These are phyloP conservation scores for Lanmaoa rubissima DNA, from an alignment of 768 basidiomycete genomes.

Conservation along the genomic window DNA sequence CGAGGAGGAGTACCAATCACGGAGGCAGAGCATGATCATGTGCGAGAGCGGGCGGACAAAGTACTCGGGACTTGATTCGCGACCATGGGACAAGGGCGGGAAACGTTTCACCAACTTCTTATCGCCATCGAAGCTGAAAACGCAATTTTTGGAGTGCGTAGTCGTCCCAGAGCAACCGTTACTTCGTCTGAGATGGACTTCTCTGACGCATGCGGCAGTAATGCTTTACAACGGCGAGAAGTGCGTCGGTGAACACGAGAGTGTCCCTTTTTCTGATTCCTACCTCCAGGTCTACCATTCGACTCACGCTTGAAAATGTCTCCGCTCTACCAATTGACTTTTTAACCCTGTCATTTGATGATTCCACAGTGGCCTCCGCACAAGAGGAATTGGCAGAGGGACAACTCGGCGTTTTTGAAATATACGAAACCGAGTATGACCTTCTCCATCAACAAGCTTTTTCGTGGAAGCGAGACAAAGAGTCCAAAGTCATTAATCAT, in stretches of 20 bases:
- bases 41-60: constrained; percentile 74
- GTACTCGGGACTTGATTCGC: constrained; percentile 68
- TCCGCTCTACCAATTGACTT: constrained; percentile 83
- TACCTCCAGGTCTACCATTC: constrained; percentile 66
- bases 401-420: constrained; percentile 76
- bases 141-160: constrained; percentile 71
- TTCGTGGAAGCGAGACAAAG: constrained; percentile 55
- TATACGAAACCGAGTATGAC: constrained; percentile 87
- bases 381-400: constrained; percentile 79
- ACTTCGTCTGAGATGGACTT: constrained; percentile 80
- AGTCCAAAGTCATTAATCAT: constrained; percentile 54
- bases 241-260: constrained; percentile 42
- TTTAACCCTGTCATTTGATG: constrained; percentile 82
- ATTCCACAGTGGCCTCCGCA: constrained; percentile 79
- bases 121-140: constrained; percentile 25
- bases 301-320: constrained; percentile 87
- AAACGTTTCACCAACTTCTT: constrained; percentile 39
- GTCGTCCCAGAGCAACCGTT: constrained; percentile 88
- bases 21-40: constrained; percentile 55
- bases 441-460: constrained; percentile 78
- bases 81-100: constrained; percentile 53
- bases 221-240: constrained; percentile 96
- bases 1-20: constrained; percentile 61
- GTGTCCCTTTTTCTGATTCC: constrained; percentile 3
- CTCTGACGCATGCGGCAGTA: constrained; percentile 89